Percentiles rank a stretch among this genome's conserved stretches.
Evolutionary conservation across 1,284 basidiomycete genomes (phyloP).

Genomic region (Ustilago lituana): DNA sequence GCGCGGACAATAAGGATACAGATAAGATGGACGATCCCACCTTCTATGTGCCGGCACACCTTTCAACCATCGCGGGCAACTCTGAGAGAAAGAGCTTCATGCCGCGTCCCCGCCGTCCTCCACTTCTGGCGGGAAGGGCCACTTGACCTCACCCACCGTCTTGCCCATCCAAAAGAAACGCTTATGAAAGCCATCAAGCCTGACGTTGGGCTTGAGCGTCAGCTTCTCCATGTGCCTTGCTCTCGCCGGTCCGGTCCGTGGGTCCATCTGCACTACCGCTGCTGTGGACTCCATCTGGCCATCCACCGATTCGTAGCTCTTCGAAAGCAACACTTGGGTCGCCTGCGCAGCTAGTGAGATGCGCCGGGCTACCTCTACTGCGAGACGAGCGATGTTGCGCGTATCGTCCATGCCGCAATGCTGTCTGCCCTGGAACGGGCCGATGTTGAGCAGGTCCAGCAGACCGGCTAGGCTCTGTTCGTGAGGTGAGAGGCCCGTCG

Average conservation of each 20-base stretch:
- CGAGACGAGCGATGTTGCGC: constrained; percentile 68
- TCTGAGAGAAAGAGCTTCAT: too few species aligned
- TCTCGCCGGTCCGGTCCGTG: background rate
- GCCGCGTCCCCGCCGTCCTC: constrained; percentile 21
- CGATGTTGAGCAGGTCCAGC: constrained; percentile 45
- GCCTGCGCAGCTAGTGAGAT: constrained; percentile 20
- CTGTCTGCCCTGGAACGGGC: constrained; percentile 68
- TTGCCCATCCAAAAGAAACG: constrained; percentile 42
- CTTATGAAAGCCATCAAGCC: constrained; percentile 25
- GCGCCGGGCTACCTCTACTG: constrained; percentile 44
- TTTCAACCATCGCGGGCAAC: too few species aligned
- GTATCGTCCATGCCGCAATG: constrained; percentile 70
- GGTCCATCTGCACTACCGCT: constrained; percentile 16
- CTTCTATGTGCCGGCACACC: too few species aligned
- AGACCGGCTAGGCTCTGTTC: constrained; percentile 52
- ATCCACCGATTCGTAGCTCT: constrained; percentile 28
- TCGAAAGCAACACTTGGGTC: constrained; percentile 23
- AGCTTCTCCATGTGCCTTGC: constrained; percentile 41
- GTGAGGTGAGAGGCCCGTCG: constrained; percentile 24
- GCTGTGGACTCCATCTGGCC: constrained; percentile 28
- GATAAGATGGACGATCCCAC: too few species aligned
- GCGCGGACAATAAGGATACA: too few species aligned
- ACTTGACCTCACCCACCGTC: constrained; percentile 25
- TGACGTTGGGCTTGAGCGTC: constrained; percentile 29
- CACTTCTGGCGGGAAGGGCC: constrained; percentile 38